These are phyloP conservation scores for Myrica gale DNA, from an alignment of 306 rosid species.

Conservation along the genomic window DNA sequence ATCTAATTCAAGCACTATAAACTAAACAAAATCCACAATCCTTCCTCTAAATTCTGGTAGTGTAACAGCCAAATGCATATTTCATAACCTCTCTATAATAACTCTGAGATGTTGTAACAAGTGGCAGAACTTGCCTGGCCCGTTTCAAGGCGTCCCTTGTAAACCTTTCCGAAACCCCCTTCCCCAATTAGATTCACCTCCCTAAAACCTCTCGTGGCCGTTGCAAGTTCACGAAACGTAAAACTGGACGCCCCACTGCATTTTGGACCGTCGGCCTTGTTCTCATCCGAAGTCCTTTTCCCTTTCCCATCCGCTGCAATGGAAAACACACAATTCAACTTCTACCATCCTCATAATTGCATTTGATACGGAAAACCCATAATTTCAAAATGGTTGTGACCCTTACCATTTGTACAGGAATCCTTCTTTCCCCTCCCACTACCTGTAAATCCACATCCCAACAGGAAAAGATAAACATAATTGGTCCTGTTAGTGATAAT, in stretches of 20 bases:
- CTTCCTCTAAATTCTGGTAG: background rate
- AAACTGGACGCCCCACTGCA: conserved; percentile 49
- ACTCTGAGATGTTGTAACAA: background rate
- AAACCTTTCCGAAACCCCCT: conserved; percentile 97
- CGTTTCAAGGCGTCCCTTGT: conserved; percentile 75
- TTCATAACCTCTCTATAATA: background rate
- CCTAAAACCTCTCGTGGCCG: conserved; percentile 67
- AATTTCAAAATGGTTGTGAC: background rate
- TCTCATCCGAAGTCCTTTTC: conserved; percentile 26
- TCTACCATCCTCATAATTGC: background rate
- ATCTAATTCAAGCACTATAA: background rate
- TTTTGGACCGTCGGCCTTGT: conserved; percentile 16
- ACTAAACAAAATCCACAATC: background rate
- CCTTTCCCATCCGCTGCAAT: conserved; percentile 40
- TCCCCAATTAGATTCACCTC: conserved; percentile 81
- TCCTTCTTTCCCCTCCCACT: conserved; percentile 38
- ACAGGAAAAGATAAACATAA: background rate
- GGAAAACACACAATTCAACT: background rate
- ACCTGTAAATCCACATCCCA: conserved; percentile 33
- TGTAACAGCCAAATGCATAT: background rate
- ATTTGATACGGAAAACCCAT: background rate
- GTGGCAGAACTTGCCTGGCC: conserved; percentile 50
- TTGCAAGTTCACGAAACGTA: conserved; percentile 78
- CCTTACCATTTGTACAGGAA: conserved; percentile 31
- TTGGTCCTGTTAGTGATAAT: background rate